These are phyloP conservation scores for Mucor mucedo DNA, from an alignment of 371 early-diverging fungal species.

Conservation along the genomic window DNA sequence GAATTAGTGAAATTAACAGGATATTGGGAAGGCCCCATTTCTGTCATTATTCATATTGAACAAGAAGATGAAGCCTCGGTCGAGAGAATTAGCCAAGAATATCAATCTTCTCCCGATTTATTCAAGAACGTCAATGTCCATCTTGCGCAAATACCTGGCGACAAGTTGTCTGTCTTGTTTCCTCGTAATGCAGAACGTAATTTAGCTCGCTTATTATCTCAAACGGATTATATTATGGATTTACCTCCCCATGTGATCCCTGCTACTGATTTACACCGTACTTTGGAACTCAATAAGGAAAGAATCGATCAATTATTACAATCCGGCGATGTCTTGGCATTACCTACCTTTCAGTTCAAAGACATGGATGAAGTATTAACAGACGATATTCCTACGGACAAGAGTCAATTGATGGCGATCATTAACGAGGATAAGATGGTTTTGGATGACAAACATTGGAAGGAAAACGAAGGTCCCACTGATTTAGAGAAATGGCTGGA, in stretches of 20 bases:
- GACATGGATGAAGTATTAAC: slow-evolving; percentile 10
- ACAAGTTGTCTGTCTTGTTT: slow-evolving; percentile 34
- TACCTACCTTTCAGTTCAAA: slow-evolving; percentile 48
- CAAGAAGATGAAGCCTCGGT: slow-evolving; percentile 28
- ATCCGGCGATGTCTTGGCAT: slow-evolving; percentile 42
- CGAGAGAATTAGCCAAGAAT: slow-evolving; percentile 25
- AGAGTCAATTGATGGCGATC: slow-evolving; percentile 31
- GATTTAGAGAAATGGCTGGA: slow-evolving; percentile 44
- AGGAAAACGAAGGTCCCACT: slow-evolving; percentile 50
- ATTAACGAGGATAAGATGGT: slow-evolving; percentile 31
- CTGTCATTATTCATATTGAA: slow-evolving; percentile 45
- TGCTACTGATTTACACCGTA: slow-evolving; percentile 44
- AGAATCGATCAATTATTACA: slow-evolving; percentile 35
- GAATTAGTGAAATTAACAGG: slow-evolving; percentile 43
- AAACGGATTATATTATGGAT: slow-evolving; percentile 44
- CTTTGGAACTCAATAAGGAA: slow-evolving; percentile 42
- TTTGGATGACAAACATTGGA: slow-evolving; percentile 50
- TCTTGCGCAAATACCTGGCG: slow-evolving; percentile 30
- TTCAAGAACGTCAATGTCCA: slow-evolving; percentile 45
- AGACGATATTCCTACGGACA: slow-evolving; percentile 36
- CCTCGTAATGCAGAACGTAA: slow-evolving; percentile 58
- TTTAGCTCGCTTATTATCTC: slow-evolving; percentile 50
- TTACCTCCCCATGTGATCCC: slow-evolving; percentile 45
- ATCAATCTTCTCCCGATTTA: slow-evolving; percentile 30
- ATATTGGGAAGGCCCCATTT: slow-evolving; percentile 55